Evolutionary conservation across 2,329 filamentous ascomycete species (phyloP), one percentile per base, ranked within the genome.

Genomic region (Trichoderma sp.): DNA sequence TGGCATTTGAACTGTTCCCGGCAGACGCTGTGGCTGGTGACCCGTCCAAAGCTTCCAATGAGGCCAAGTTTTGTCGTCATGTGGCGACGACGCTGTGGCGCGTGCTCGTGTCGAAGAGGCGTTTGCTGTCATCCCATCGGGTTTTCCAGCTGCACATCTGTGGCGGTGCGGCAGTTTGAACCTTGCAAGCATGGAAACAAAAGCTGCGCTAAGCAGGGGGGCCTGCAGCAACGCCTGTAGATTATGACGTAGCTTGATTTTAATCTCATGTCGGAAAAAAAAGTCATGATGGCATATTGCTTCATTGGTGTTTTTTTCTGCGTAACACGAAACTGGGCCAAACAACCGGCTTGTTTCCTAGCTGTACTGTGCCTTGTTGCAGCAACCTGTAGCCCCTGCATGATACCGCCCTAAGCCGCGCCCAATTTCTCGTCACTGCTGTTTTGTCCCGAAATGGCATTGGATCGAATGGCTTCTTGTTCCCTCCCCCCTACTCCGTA

Each of bases 21-120:
- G 58, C 23, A 58, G 12, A 34, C 57, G 30, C 61, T 71, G 68
- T 71, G 68, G 68, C 68, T 71, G 62, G 34, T 71, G 36, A 1
- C 3, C 15, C 17, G 28, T 20, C 9, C 13, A 28, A 34, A 26
- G 17, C 34, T 7, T 8, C 20, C 28, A 58, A 53, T 23, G 8
- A 66, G 12, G 30, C 17, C 30, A 7, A 15, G 34, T 4, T 39
- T 43, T 30, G 30, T 66, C 68, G 68, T 71, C 68, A 71, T 71
- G 68, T 59, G 61, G 61, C 68, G 47, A n/a, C 12, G 23, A 12
- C 43, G 11, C 28, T 30, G 68, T 71, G 61, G 68, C 68, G 61
- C 36, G 50, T 23, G 47, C 47, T 53, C 47, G 47, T 23, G 13
- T 50, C 11, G 11, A 34, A 34, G 12, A 12, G 34, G 34, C 34